phyloP scores from a whole-genome alignment of 495 filamentous ascomycete species.

The Penicillium canescens region DNA sequence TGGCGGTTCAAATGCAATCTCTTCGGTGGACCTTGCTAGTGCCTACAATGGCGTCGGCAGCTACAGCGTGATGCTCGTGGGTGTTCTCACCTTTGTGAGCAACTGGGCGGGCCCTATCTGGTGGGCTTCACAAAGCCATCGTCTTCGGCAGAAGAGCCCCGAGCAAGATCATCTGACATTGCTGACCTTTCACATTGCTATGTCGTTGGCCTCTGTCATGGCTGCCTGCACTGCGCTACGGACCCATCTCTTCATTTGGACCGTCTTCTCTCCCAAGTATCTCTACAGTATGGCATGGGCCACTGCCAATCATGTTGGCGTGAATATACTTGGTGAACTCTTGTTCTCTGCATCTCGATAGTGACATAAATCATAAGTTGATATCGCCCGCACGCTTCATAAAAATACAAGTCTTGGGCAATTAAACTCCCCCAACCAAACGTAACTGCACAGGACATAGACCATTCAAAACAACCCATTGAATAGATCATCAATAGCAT shows the following conservation, averaged over 20 bases:
- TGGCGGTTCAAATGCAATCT: constrained; percentile 90
- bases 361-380: neutral
- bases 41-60: constrained; percentile 79
- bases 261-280: constrained; percentile 96
- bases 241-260: constrained; percentile 97
- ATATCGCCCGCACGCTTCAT: no score
- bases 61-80: constrained; percentile 69
- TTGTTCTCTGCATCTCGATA: constrained; percentile 52
- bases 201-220: constrained; percentile 72
- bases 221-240: constrained; percentile 79
- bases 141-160: constrained; percentile 48
- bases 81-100: constrained; percentile 75
- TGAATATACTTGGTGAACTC: constrained; percentile 54
- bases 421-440: no score
- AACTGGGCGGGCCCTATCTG: constrained; percentile 94
- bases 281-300: constrained; percentile 89
- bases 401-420: no score
- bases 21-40: constrained; percentile 78
- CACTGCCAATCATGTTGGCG: constrained; percentile 71
- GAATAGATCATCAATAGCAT: constrained; percentile 67
- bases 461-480: constrained; percentile 46
- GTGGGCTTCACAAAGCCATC: constrained; percentile 66
- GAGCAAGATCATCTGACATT: constrained; percentile 50
- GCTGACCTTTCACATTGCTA: constrained; percentile 65
- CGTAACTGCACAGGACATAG: constrained; percentile 21